These are phyloP conservation scores for Achaetomiella virescens DNA, from an alignment of 495 filamentous ascomycete genomes.

Conservation along the genomic window DNA sequence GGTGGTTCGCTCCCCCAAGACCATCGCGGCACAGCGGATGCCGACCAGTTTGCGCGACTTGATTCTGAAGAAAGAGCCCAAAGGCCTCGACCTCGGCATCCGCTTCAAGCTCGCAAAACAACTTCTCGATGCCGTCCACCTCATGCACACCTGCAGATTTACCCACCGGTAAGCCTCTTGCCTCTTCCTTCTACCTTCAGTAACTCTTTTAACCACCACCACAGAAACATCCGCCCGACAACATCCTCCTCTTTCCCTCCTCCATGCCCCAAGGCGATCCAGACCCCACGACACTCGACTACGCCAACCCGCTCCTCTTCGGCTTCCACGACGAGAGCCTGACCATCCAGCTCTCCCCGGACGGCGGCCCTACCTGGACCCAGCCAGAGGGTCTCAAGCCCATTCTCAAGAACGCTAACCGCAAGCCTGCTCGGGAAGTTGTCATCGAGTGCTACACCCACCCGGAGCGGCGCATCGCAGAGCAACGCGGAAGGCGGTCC, in stretches of 20 bases:
- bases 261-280: neutral
- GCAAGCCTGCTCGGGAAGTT: neutral
- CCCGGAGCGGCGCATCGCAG: conserved; percentile 2
- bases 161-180: conserved; percentile 1
- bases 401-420: conserved; percentile 11
- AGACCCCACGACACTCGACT: conserved; percentile 12
- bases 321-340: conserved; percentile 11
- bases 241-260: conserved; percentile 12
- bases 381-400: conserved; percentile 6
- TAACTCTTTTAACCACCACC: neutral
- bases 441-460: conserved; percentile 10
- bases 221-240: conserved; percentile 9
- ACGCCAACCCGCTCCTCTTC: neutral
- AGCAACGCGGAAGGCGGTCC: neutral
- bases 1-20: conserved; percentile 9
- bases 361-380: neutral
- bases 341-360: neutral
- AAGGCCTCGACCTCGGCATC: conserved; percentile 1
- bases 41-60: conserved; percentile 11
- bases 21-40: conserved; percentile 9
- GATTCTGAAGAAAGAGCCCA: neutral
- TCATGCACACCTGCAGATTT: conserved; percentile 8
- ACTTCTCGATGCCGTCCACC: conserved; percentile 6
- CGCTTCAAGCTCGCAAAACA: conserved; percentile 11
- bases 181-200: neutral